Conservation (phyloP, 1,139 yeast genomes). For the Protomyces gravidus region DNA sequence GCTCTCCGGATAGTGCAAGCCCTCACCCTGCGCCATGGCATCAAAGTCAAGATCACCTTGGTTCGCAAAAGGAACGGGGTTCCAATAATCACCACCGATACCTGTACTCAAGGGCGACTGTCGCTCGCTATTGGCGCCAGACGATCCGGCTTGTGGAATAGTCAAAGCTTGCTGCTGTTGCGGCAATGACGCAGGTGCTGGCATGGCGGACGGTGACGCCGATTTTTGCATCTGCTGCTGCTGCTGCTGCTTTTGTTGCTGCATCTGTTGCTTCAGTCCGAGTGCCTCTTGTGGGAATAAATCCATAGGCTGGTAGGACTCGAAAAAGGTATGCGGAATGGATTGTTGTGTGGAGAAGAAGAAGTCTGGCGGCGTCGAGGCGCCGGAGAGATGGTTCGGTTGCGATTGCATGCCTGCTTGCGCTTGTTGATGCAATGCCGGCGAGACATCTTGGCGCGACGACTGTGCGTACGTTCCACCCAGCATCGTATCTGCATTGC, state of each 20-base stretch:
- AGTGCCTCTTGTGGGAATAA: constrained; percentile 40
- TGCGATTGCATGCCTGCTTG: too few relatives aligned
- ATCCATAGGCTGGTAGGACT: constrained; percentile 43
- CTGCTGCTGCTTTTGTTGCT: constrained; percentile 3
- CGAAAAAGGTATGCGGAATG: constrained; percentile 37
- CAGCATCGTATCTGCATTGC: constrained; percentile 6
- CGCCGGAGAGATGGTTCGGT: background rate
- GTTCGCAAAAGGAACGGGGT: constrained; percentile 6
- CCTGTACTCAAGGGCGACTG: background rate
- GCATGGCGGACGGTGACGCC: constrained; percentile 10
- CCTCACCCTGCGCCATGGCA: constrained; percentile 4
- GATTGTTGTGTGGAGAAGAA: constrained; percentile 42
- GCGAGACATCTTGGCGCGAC: background rate
- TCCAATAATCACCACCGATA: constrained; percentile 18
- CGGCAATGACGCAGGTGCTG: constrained; percentile 1
- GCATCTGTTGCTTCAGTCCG: background rate
- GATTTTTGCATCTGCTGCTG: background rate
- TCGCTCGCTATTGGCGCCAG: background rate
- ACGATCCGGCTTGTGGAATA: constrained; percentile 1
- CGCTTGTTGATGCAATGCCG: background rate
- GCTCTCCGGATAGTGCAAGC: constrained; percentile 16
- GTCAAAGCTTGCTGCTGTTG: background rate
- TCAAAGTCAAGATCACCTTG: constrained; percentile 24
- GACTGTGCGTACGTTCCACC: constrained; percentile 7
- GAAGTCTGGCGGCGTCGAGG: constrained; percentile 38